phyloP scores from a whole-genome alignment of 805 yeast genomes.

The Cyberlindnera xylosilytica region DNA sequence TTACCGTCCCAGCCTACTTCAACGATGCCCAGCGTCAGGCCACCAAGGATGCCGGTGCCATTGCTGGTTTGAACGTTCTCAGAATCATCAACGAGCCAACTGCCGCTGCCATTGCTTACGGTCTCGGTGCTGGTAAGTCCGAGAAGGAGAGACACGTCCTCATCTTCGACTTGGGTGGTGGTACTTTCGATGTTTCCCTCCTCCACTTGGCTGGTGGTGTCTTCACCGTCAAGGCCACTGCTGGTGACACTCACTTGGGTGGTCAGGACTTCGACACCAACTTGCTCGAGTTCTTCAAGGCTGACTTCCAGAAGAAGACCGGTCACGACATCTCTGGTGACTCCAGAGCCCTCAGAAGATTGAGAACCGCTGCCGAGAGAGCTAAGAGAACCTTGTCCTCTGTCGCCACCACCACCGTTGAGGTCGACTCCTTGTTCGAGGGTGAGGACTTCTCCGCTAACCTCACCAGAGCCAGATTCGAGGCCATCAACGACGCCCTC shows the following conservation, averaged over 20 bases:
- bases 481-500: slow-evolving; percentile 88
- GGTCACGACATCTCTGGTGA: slow-evolving; percentile 86
- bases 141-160: slow-evolving; percentile 83
- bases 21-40: slow-evolving; percentile 82
- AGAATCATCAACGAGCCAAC: slow-evolving; percentile 82
- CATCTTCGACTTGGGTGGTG: slow-evolving; percentile 97
- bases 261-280: slow-evolving; percentile 99
- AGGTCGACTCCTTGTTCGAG: slow-evolving; percentile 90
- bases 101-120: slow-evolving; percentile 99
- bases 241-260: slow-evolving; percentile 99
- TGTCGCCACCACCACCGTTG: slow-evolving; percentile 92
- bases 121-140: slow-evolving; percentile 87
- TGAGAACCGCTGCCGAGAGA: slow-evolving; percentile 98
- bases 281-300: slow-evolving; percentile 88
- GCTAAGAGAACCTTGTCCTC: slow-evolving; percentile 98
- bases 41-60: slow-evolving; percentile 79
- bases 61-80: slow-evolving; percentile 74
- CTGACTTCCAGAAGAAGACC: slow-evolving; percentile 94
- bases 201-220: slow-evolving; percentile 94
- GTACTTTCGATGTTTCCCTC: slow-evolving; percentile 96
- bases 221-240: slow-evolving; percentile 95
- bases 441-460: slow-evolving; percentile 95
- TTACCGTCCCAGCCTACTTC: slow-evolving; percentile 79
- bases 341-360: slow-evolving; percentile 95
- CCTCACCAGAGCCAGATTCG: slow-evolving; percentile 97